Conservation (phyloP, 768 basidiomycete genomes). For the Suillus bovinus region DNA sequence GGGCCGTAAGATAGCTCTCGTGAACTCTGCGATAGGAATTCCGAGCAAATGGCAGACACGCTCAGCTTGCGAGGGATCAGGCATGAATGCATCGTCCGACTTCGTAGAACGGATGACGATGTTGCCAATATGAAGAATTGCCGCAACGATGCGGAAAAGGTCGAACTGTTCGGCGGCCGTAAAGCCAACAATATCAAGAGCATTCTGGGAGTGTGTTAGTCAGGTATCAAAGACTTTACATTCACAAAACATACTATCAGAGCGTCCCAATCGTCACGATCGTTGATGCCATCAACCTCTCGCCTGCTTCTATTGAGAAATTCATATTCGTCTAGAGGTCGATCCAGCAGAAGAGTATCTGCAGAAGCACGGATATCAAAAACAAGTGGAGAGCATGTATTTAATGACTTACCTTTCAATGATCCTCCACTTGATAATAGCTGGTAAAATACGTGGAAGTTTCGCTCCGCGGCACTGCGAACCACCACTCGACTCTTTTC, state of each 20-base stretch:
- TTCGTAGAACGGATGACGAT: constrained; percentile 79
- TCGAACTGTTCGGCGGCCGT: constrained; percentile 81
- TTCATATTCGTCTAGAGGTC: constrained; percentile 78
- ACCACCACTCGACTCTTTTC: constrained; percentile 96
- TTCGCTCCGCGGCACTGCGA: constrained; percentile 84
- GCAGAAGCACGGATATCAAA: constrained; percentile 15
- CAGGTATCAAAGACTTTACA: background rate
- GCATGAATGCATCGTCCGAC: constrained; percentile 77
- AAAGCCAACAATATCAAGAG: constrained; percentile 90
- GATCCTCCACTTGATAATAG: constrained; percentile 73
- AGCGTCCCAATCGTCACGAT: constrained; percentile 82
- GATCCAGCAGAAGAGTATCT: constrained; percentile 78
- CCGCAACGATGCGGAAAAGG: constrained; percentile 91
- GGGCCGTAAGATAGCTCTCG: constrained; percentile 83
- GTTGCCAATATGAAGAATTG: constrained; percentile 95
- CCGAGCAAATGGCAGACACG: constrained; percentile 91
- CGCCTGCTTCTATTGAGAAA: constrained; percentile 88
- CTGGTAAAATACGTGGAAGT: constrained; percentile 98
- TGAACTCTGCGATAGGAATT: constrained; percentile 84
- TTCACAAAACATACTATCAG: constrained; percentile 54
- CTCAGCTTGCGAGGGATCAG: constrained; percentile 82
- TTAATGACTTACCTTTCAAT: constrained; percentile 58
- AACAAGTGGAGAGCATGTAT: background rate
- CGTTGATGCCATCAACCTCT: constrained; percentile 95
- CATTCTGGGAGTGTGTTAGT: constrained; percentile 48